These are phyloP conservation scores for rapeseed (Brassica napus) DNA, from an alignment of 345 rosid genomes.

Conservation along the genomic window Da-Ae NC_063444.1:40583501-40584000, in stretches of 20 bases:
- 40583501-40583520: constrained; percentile 25
- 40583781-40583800: too few species aligned
- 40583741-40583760: constrained; percentile 1
- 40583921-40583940: too few species aligned
- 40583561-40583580: background rate
- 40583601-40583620: constrained; percentile 20
- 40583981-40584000: too few species aligned
- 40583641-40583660: background rate
- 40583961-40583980: too few species aligned
- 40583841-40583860: too few species aligned
- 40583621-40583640: background rate
- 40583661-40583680: background rate
- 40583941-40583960: too few species aligned
- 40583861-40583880: too few species aligned
- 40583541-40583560: background rate
- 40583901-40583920: too few species aligned
- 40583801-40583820: too few species aligned
- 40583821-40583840: too few species aligned
- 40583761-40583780: background rate
- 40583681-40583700: constrained; percentile 28
- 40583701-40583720: constrained; percentile 2
- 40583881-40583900: too few species aligned
- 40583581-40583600: background rate
- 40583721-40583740: background rate
- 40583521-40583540: background rate